Base-by-base conservation (phyloP, 352 stramenopile genomes). In the Phytophthora agathidicida region DNA sequence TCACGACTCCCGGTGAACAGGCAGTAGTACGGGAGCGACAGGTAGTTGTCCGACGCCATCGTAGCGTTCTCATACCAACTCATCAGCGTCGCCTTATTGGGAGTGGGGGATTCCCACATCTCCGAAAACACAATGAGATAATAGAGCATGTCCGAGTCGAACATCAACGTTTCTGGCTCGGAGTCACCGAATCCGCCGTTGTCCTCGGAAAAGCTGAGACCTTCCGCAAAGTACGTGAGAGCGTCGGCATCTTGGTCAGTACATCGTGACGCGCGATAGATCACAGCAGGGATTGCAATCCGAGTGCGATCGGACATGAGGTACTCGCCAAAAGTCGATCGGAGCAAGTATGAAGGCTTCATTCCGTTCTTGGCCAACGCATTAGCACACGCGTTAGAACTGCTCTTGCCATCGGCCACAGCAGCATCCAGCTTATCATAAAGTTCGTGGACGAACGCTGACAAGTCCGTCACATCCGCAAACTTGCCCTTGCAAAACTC, bases 81-180 rank as follows among this genome's bases (percentile, higher is more conserved):
- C 13, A 88, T 37, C 14, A 91, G 60, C 38, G 78, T 83, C 14
- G 52, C 67, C 38, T 84, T 82, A 47, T 79, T 55, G 0, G 80
- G 82, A 13, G 73, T 83, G 23, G 80, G 80, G 23, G 55, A 59
- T 50, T 85, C 72, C 82, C 80, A 89, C 78, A 90, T 87, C 43
- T 91, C 81, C 1, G 79, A 89, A 52, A 89, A 91, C 33, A 91
- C 81, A 46, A 91, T 81, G n/a, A 91, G 47, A 27, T 88, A 83
- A 56, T 91, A 91, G 17, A 91, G 68, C 77, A 89, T 86, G 45
- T 88, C 77, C 26, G 80, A 89, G 45, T 80, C 71, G 53, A 73
- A 89, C 35, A 89, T 49, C 31, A 87, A 23, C 17, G 61, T 76
- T 38, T 83, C 72, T 3, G 79, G 55, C 41, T 88, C 77, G 0